A percentile compares a stretch with the other conserved stretches of the same genome.
Conservation (phyloP, 352 stramenopile genomes). For the Phytophthora meadii region DNA sequence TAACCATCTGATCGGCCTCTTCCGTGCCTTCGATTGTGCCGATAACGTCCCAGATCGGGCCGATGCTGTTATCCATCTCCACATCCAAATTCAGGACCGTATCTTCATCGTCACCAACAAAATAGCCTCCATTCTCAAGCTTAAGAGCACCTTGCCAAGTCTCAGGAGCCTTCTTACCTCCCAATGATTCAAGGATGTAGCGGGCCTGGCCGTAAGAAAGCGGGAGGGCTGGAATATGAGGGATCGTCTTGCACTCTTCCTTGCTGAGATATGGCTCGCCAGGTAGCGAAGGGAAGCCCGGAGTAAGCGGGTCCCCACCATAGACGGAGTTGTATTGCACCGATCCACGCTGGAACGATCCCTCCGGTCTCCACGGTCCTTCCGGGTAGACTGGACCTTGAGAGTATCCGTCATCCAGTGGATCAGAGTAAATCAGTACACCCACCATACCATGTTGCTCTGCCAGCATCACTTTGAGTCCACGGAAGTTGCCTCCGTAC, state of each 20-base stretch:
- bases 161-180: constrained; percentile 57
- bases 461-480: constrained; percentile 87
- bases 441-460: constrained; percentile 77
- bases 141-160: constrained; percentile 70
- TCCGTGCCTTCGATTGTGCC: constrained; percentile 65
- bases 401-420: constrained; percentile 80
- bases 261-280: constrained; percentile 47
- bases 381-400: constrained; percentile 52
- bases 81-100: constrained; percentile 74
- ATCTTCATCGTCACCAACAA: constrained; percentile 69
- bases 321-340: constrained; percentile 82
- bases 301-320: constrained; percentile 75
- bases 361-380: constrained; percentile 60
- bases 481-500: constrained; percentile 83
- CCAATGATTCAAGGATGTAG: constrained; percentile 73
- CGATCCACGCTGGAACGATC: constrained; percentile 87
- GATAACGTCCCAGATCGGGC: constrained; percentile 61
- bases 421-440: constrained; percentile 92
- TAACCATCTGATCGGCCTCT: constrained; percentile 70
- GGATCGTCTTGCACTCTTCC: constrained; percentile 54
- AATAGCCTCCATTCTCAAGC: constrained; percentile 66
- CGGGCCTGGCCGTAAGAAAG: constrained; percentile 87
- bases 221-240: constrained; percentile 52
- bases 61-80: constrained; percentile 78
- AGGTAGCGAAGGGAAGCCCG: constrained; percentile 52